Evolutionary conservation across 805 yeast genomes (phyloP).

Genomic region (Yamadazyma olivae): DNA sequence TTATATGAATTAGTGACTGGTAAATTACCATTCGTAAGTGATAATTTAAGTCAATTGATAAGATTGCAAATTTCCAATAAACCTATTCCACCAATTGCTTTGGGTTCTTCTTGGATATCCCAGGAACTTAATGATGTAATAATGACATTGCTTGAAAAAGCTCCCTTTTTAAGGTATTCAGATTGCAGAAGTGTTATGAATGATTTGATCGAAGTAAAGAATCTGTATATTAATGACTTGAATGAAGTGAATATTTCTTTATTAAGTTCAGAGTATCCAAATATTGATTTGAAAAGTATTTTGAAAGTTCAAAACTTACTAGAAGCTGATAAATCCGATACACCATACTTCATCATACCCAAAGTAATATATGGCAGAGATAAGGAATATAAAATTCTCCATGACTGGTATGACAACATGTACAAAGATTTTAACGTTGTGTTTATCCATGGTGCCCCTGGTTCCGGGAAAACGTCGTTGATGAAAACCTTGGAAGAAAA

Average conservation of each 20-base stretch:
- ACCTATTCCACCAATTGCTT: constrained; percentile 38
- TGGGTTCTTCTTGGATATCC: constrained; percentile 25
- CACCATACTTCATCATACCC: constrained; percentile 4
- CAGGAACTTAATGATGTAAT: constrained; percentile 35
- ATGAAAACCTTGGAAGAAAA: constrained; percentile 35
- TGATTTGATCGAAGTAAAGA: constrained; percentile 29
- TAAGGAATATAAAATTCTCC: background rate
- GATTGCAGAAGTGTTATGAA: constrained; percentile 29
- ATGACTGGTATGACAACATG: background rate
- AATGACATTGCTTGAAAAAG: constrained; percentile 41
- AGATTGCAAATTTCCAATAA: constrained; percentile 38
- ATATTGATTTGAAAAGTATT: background rate
- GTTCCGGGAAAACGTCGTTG: constrained; percentile 45
- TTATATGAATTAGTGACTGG: constrained; percentile 48
- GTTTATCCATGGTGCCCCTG: constrained; percentile 40
- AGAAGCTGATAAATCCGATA: background rate
- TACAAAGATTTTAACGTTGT: constrained; percentile 13
- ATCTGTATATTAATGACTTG: constrained; percentile 15
- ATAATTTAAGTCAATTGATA: constrained; percentile 36
- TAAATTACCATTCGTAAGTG: constrained; percentile 39
- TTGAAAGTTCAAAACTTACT: background rate
- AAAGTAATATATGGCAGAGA: constrained; percentile 5
- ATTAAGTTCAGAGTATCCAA: background rate
- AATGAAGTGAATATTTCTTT: background rate
- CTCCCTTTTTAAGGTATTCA: constrained; percentile 37